A percentile compares a stretch with the other conserved stretches of the same genome.
Conservation (phyloP, 1,139 yeast genomes). For the Pneumocystis murina region DNA sequence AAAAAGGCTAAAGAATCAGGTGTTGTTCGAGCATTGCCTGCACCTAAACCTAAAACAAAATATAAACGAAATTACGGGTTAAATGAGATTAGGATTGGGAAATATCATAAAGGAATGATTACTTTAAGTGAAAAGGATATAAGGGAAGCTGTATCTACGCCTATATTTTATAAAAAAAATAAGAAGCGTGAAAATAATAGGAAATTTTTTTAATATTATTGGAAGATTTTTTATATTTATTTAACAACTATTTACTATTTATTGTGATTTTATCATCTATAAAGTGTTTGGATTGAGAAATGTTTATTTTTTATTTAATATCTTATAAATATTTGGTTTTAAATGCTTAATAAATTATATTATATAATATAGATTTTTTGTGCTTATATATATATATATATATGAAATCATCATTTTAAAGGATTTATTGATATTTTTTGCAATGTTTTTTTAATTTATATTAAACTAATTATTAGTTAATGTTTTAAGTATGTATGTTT, state of each 20-base stretch:
- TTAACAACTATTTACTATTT: background rate
- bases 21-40: background rate
- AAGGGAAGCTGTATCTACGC: background rate
- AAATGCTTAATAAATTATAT: background rate
- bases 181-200: background rate
- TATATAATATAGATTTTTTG: background rate
- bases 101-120: background rate
- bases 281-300: background rate
- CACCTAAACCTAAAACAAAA: background rate
- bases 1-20: background rate
- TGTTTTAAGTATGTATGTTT: background rate
- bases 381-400: background rate
- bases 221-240: background rate
- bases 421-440: background rate
- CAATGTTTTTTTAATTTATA: background rate
- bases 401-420: background rate
- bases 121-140: background rate
- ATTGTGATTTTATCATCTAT: background rate
- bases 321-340: background rate
- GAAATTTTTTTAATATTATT: background rate
- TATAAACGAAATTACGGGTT: conserved; percentile 30
- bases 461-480: background rate
- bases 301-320: background rate
- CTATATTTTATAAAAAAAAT: background rate
- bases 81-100: conserved; percentile 41